A percentile compares a stretch with the other conserved stretches of the same genome.
Evolutionary conservation across 2,329 filamentous ascomycete species (phyloP).

Genomic region (Trichoderma simmonsii): DNA sequence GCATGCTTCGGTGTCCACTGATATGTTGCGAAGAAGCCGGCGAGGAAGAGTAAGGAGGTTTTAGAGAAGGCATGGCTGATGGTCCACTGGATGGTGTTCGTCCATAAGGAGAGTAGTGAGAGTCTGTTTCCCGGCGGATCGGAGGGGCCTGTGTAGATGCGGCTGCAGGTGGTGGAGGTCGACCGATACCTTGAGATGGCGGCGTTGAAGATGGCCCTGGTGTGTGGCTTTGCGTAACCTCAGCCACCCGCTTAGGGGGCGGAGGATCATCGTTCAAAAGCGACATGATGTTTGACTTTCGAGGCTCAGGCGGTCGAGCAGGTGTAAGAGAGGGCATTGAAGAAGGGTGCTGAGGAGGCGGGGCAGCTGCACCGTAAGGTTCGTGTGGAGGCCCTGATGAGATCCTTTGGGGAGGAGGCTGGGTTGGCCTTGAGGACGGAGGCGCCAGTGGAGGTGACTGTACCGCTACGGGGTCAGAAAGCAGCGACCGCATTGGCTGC

Average conservation of each 20-base stretch:
- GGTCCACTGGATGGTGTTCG: conserved; percentile 33
- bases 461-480: conserved; percentile 38
- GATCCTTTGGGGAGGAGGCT: conserved; percentile 39
- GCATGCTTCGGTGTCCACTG: conserved; percentile 42
- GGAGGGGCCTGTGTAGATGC: conserved; percentile 39
- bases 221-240: conserved; percentile 39
- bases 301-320: conserved; percentile 44
- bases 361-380: conserved; percentile 27
- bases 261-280: conserved; percentile 59
- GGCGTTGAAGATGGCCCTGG: conserved; percentile 48
- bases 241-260: conserved; percentile 50
- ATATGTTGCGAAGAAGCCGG: conserved; percentile 47
- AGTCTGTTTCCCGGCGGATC: conserved; percentile 49
- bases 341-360: conserved; percentile 30
- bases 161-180: conserved; percentile 40
- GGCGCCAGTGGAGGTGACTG: conserved; percentile 41
- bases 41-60: conserved; percentile 51
- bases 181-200: conserved; percentile 46
- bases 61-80: conserved; percentile 53
- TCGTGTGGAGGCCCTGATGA: conserved; percentile 32
- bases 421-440: conserved; percentile 36
- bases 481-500: conserved; percentile 40
- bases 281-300: conserved; percentile 64
- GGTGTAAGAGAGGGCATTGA: conserved; percentile 35
- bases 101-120: conserved; percentile 46